Evolutionary conservation across 495 filamentous ascomycete species (phyloP), one percentile per base, ranked within the genome.

Genomic region (Pseudevernia furfuracea): DNA sequence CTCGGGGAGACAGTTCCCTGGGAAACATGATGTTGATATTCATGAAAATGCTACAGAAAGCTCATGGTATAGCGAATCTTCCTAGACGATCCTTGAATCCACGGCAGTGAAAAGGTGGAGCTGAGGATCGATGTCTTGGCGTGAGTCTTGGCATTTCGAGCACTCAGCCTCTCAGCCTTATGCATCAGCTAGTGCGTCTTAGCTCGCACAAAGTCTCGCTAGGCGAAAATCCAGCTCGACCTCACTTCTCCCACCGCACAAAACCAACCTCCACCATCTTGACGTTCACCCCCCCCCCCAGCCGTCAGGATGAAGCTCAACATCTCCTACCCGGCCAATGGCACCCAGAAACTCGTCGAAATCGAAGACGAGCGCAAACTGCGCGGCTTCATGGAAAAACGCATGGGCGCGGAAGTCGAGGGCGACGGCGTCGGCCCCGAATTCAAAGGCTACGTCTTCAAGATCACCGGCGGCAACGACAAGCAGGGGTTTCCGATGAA

Each of bases 401-500:
- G 93, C 84, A 97, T 97, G 94, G 94, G 94, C 78, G 85, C 87
- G 77, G 94, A 98, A 86, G 92, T 98, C 74, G 79, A 86, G 68
- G 94, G 86, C 74, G 94, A 98, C 80, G 87, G 86, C 75, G 86
- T 98, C 73, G 95, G 94, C 70, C 89, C 96, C 76, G 94, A 98
- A 81, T 98, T 93, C 89, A 95, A 94, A 84, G 94, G 94, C 78
- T 98, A 97, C 82, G 86, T 95, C 81, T 88, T 92, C 86, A 89
- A 87, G 76, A 97, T 98, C 81, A 98, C 94, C 74, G 94, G 94
- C 76, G 94, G 95, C 78, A 98, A 98, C 88, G 94, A 98, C 89
- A 98, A 98, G 89, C 94, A 98, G 83, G 94, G 94, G 82, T 98
- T 98, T 84, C 94, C 94, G 67, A 98, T 98, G 94, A 97, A 97